Evolutionary conservation across 1,139 yeast species (phyloP).

Genomic region (Candida glucosophila): DNA sequence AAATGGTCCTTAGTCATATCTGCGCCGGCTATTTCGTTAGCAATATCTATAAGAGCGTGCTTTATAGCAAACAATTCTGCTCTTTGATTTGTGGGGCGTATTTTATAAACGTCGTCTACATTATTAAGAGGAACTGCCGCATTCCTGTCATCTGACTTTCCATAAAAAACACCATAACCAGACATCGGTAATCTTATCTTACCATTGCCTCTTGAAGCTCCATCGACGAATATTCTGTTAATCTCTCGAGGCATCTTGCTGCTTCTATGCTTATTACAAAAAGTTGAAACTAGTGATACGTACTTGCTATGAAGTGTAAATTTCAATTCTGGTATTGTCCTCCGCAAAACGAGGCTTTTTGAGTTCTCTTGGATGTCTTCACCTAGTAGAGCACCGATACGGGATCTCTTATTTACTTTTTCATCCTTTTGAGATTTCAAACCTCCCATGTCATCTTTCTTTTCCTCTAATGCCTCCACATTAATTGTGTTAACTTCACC

Average conservation of each 20-base stretch:
- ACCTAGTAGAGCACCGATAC: too few relatives aligned
- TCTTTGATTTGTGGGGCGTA: conserved; percentile 63
- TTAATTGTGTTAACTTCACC: too few relatives aligned
- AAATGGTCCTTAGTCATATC: too few relatives aligned
- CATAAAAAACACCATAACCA: conserved; percentile 74
- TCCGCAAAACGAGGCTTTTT: neutral
- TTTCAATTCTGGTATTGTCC: neutral
- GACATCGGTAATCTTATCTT: conserved; percentile 30
- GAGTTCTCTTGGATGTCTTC: neutral
- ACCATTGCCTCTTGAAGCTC: conserved; percentile 57
- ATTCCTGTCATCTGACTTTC: conserved; percentile 45
- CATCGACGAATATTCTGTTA: conserved; percentile 53
- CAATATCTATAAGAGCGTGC: conserved; percentile 41
- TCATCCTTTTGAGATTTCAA: neutral
- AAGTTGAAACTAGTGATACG: too few relatives aligned
- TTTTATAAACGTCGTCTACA: conserved; percentile 9
- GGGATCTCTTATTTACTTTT: neutral
- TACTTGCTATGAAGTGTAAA: conserved; percentile 1
- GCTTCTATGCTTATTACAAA: neutral
- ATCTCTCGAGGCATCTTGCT: neutral
- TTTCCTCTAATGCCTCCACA: too few relatives aligned
- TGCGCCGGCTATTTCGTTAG: conserved; percentile 14
- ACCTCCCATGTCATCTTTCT: too few relatives aligned
- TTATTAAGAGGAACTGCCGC: conserved; percentile 38
- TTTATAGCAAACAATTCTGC: conserved; percentile 69